Evolutionary conservation across 2,329 filamentous ascomycete genomes (phyloP), one percentile per base, ranked within the genome.

Genomic region (Fusarium miscanthi): DNA sequence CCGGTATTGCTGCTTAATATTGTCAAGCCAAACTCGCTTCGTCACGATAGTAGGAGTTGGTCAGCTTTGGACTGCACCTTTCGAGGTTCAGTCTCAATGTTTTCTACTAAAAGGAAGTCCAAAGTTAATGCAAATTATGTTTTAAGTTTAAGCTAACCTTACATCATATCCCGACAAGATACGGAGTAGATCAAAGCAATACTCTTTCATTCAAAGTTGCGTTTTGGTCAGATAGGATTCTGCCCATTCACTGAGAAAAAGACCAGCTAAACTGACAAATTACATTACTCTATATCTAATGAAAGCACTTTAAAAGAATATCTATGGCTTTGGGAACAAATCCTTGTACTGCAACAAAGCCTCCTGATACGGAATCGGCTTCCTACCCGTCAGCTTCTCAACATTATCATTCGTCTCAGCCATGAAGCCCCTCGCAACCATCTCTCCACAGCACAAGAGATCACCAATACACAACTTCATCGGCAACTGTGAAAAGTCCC

Each of bases 401-500:
- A 77, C 74, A 13, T 51, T 72, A n/a, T 77, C 74, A 11, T 45
- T 76, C 7, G 69, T 63, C 35, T 74, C 52, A 2, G 58, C 56
- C 74, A 77, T 77, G 27, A 66, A 70, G 2, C 64, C 71, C 0
- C 37, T 49, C 2, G 69, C 75, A 16, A 77, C 71, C 75, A 77
- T 77, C 53, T 77, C 75, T 19, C 75, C 75, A 25, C 69, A 76
- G 33, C 73, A 77, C 41, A 77, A 27, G 19, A 77, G 58, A 33
- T 77, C 75, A 0, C 75, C 75, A 1, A 77, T 77, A 17, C 75
- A 77, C 8, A 77, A 25, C 43, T 77, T 77, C 75, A 77, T 77
- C 1, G 74, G 75, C 3, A 77, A 9, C 25, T 76, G 49, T 1
- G 75, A 77, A 35, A 77, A 77, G 27, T 77, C 73, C 5, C 75